These are phyloP conservation scores for Triticum dicoccoides DNA, from an alignment of 176 grass and related monocot genomes.

Conservation along the genomic window DNA sequence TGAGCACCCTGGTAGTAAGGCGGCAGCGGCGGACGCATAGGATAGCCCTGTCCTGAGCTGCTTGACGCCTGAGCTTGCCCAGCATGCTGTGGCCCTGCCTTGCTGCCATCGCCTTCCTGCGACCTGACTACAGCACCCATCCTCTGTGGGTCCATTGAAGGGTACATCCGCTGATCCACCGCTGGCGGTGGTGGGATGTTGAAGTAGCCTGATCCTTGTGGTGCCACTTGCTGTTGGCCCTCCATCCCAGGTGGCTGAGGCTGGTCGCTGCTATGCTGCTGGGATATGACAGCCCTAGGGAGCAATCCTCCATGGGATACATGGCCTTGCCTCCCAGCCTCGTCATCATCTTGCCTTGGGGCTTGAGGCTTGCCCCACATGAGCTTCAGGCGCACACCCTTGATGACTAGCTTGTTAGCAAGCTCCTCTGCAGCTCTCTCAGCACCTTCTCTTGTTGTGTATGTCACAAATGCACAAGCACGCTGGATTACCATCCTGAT, in stretches of 20 bases:
- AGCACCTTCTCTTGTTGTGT: constrained; percentile 84
- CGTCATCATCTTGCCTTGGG: constrained; percentile 64
- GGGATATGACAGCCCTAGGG: constrained; percentile 87
- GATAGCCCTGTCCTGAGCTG: constrained; percentile 51
- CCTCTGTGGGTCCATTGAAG: constrained; percentile 94
- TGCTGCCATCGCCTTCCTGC: constrained; percentile 51
- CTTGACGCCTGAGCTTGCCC: constrained; percentile 52
- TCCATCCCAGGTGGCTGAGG: constrained; percentile 57
- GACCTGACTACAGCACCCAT: constrained; percentile 80
- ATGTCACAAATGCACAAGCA: constrained; percentile 83
- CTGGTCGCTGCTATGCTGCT: constrained; percentile 71
- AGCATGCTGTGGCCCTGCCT: constrained; percentile 33
- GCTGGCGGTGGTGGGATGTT: constrained; percentile 78
- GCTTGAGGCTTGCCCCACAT: constrained; percentile 96
- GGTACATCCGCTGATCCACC: constrained; percentile 59
- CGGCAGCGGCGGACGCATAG: constrained; percentile 8
- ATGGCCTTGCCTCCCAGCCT: constrained; percentile 59
- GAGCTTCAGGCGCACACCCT: constrained; percentile 85
- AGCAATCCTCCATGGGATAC: constrained; percentile 78
- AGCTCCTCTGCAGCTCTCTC: constrained; percentile 94
- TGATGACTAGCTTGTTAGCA: constrained; percentile 91
- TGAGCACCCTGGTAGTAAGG: constrained; percentile 64
- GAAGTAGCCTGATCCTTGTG: constrained; percentile 53
- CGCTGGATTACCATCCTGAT: constrained; percentile 92
- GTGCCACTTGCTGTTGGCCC: constrained; percentile 43